These are phyloP conservation scores for Dipteronia dyeriana DNA, from an alignment of 345 rosid species.

Conservation along the genomic window DNA sequence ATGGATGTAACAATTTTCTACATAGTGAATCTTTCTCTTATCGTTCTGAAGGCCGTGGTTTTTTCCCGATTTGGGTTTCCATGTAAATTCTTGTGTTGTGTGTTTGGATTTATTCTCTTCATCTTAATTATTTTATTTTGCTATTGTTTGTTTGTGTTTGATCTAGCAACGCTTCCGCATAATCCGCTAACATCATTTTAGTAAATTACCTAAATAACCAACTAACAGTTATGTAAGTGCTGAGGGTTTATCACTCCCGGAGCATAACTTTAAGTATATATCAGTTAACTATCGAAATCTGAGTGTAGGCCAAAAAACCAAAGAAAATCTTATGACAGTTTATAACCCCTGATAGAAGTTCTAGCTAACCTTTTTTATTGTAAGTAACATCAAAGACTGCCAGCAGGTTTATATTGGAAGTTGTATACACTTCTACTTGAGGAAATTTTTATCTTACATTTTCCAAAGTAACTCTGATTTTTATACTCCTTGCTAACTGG, in stretches of 20 bases:
- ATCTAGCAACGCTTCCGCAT: no score
- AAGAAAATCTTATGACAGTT: not conserved
- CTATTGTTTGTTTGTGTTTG: no score
- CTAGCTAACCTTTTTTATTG: not conserved
- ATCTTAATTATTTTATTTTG: no score
- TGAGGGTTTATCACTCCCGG: not conserved
- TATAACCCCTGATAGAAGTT: conserved; percentile 1
- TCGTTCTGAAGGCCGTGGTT: no score
- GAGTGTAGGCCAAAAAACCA: not conserved
- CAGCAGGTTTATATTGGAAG: not conserved
- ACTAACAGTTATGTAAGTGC: not conserved
- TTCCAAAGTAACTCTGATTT: not conserved
- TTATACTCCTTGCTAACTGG: not conserved
- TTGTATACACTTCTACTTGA: not conserved
- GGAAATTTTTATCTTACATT: not conserved
- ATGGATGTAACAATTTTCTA: no score
- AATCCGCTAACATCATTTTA: not conserved
- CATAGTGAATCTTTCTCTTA: no score
- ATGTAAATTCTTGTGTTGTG: no score
- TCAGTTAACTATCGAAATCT: not conserved
- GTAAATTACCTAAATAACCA: not conserved
- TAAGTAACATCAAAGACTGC: not conserved
- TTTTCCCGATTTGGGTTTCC: no score
- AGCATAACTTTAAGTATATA: not conserved
- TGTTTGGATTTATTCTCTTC: no score